These are phyloP conservation scores for Amoebophrya sp. DNA, from an alignment of 169 alveolate species.

Conservation along the genomic window DNA sequence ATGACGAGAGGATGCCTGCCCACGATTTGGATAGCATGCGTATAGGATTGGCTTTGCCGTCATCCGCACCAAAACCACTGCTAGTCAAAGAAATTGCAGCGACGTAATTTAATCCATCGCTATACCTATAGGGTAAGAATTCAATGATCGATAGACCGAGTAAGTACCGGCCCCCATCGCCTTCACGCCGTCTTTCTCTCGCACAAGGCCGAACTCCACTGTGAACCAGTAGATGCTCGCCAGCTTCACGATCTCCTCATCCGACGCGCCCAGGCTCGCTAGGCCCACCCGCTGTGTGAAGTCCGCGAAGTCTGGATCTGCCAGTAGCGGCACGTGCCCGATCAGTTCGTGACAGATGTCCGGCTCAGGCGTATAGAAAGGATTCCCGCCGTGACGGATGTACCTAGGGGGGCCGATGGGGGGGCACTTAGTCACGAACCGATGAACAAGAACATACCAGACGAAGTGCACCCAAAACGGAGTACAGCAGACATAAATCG, in stretches of 20 bases:
- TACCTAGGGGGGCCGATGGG: no score
- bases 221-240: constrained; percentile 62
- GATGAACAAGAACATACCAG: no score
- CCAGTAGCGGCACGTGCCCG: constrained; percentile 72
- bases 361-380: constrained; percentile 71
- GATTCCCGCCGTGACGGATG: constrained; percentile 57
- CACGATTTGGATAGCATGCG: no score
- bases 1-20: constrained; percentile 49
- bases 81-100: no score
- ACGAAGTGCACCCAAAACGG: no score
- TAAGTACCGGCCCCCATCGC: constrained; percentile 79
- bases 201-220: constrained; percentile 55
- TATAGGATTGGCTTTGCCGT: no score
- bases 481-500: no score
- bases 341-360: constrained; percentile 59
- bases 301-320: constrained; percentile 33
- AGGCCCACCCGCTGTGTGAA: not conserved
- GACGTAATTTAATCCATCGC: no score
- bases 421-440: no score
- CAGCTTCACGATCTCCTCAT: constrained; percentile 43
- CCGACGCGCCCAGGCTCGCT: constrained; percentile 47
- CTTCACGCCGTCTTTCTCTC: constrained; percentile 35
- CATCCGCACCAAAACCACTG: no score
- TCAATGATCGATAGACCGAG: no score
- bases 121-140: no score